Evolutionary conservation across 2,329 filamentous ascomycete genomes (phyloP), one percentile per base, ranked within the genome.

Genomic region (Microdochium nivale): DNA sequence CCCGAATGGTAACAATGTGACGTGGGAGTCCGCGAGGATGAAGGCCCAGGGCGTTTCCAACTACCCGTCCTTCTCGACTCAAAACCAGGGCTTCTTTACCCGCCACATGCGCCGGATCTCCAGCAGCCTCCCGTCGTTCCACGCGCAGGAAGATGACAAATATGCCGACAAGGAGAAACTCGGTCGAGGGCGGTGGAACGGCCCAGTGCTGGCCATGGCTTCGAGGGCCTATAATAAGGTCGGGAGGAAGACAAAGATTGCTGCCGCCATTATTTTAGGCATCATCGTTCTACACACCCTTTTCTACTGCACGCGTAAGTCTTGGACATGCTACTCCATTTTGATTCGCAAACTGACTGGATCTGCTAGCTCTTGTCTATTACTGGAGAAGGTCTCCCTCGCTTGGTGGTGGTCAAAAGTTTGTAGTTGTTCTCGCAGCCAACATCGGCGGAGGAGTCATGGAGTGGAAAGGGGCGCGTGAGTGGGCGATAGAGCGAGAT

Each of bases 401-500:
- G 69, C 75, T 95, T 3, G 91, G 92, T 49, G 88, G 88, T 48
- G 94, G 94, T 21, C 84, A 86, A 64, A 97, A 96, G 63, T 91
- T 87, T 64, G 94, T 99, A 57, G 87, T 99, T 51, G 90, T 99
- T 56, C 76, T 97, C 21, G 91, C 88, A 24, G 91, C 94, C 51
- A 99, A 99, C 64, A 81, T 95, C 56, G 94, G 94, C 48, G 94
- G 94, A 54, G 94, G 94, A 61, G 94, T 99, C 8, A 97, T 97
- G 90, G 92, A 96, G 65, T 96, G 90, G 92, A 99, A 99, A 69
- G 92, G 92, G 0, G 88, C 92, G 21, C 82, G 91, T 55, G 94
- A 99, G 72, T 99, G 94, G 94, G 94, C 94, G 1, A 95, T 97
- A 62, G 94, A 99, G 72, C 80, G 94, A 67, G 91, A 97, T 73